Evolutionary conservation across 495 filamentous ascomycete species (phyloP).

Genomic region (Xylaria curta): DNA sequence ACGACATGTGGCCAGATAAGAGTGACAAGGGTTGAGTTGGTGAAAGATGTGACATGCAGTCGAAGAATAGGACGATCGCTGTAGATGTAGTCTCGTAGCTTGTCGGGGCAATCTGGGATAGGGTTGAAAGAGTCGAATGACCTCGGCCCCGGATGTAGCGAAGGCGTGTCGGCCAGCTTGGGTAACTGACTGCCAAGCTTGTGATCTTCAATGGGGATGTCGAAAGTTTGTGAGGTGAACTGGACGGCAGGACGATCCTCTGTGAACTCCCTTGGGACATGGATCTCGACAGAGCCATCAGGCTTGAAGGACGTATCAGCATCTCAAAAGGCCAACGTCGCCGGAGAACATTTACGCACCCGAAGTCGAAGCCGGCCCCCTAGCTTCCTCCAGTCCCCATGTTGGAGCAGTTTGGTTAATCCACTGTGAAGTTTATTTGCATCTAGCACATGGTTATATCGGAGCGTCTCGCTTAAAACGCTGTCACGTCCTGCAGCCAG

Average conservation of each 20-base stretch:
- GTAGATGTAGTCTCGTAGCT: background rate
- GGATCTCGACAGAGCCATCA: background rate
- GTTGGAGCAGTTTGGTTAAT: background rate
- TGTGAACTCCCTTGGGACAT: background rate
- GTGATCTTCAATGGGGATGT: background rate
- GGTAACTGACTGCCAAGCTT: background rate
- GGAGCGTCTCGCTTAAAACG: conserved; percentile 22
- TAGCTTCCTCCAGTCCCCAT: conserved; percentile 23
- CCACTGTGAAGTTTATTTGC: background rate
- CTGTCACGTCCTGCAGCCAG: conserved; percentile 10
- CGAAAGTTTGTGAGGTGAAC: background rate
- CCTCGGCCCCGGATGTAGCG: background rate
- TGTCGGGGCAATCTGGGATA: background rate
- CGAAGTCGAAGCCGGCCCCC: conserved; percentile 19
- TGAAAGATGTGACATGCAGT: background rate
- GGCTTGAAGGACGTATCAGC: background rate
- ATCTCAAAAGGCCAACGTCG: background rate
- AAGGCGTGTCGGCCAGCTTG: background rate
- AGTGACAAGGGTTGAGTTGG: background rate
- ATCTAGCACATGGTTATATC: conserved; percentile 25
- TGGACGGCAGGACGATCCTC: background rate
- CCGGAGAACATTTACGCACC: background rate
- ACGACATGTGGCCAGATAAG: background rate
- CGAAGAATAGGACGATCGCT: background rate
- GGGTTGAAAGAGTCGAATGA: background rate